Base-by-base conservation (phyloP, 2,329 filamentous ascomycete species). In the Cercospora sojina region DNA sequence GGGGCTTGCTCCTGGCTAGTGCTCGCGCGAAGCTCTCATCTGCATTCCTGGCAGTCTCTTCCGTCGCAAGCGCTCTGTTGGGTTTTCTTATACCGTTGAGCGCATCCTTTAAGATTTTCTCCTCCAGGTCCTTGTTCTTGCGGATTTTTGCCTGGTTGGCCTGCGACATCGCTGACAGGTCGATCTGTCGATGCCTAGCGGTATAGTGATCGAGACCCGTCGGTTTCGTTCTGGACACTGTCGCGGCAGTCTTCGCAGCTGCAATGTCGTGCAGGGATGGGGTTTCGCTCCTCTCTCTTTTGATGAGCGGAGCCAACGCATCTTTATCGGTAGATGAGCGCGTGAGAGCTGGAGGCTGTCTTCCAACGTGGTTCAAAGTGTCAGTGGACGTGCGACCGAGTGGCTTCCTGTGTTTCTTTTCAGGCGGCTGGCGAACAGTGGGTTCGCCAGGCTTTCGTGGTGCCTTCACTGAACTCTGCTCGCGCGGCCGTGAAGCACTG, bases 71-170 rank as follows among this genome's bases (percentile, higher is more conserved):
- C 23, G 87, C 85, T 55, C 91, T 86, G 73, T 94, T 93, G 0
- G 91, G 91, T 77, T 89, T 92, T 76, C 90, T 89, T 49, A 94
- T 77, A 9, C 88, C 85, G 5, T 86, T 86, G 59, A 95, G 93
- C 8, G 91, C 91, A 66, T 91, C 86, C 70, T 87, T 86, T 35
- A 69, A 41, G 73, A 93, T 89, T 29, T 88, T 86, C 57, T 92
- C 87, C 1, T 92, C 84, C 23, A 85, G 79, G 2, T 88, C 88
- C 74, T 90, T 89, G 20, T 43, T 62, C 76, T 87, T 90, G 72
- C 82, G 87, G 32, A 86, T 83, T 77, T 86, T 91, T 1, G 80
- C 76, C 64, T 88, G 86, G 2, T 83, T 83, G 31, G 83, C 77
- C 38, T 81, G 83, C 29, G 82, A 82, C 69, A 84, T 81, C 70